A percentile compares a stretch with the other conserved stretches of the same genome.
Evolutionary conservation across 345 rosid genomes (phyloP).

Genomic region (Pelargonium nanum): DNA sequence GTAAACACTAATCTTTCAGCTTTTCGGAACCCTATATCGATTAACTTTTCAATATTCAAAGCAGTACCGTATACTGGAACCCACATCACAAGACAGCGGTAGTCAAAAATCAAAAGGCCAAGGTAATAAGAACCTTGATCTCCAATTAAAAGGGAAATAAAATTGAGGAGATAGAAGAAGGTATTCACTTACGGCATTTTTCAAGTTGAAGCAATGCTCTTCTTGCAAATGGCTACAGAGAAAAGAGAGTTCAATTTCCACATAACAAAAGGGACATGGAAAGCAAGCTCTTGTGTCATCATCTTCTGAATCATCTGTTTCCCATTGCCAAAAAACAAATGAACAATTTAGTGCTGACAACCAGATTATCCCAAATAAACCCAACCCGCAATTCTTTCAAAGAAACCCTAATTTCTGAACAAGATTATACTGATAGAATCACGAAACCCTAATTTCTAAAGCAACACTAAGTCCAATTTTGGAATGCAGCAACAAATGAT

Average conservation of each 20-base stretch:
- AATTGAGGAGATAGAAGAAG: slow-evolving; percentile 2
- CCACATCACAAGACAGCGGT: not conserved
- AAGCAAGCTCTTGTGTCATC: slow-evolving; percentile 33
- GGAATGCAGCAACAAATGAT: not conserved
- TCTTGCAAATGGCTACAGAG: slow-evolving; percentile 46
- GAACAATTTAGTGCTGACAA: no score
- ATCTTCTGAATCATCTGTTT: slow-evolving; percentile 33
- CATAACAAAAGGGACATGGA: slow-evolving; percentile 50
- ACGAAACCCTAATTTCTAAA: not conserved
- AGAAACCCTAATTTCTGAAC: not conserved
- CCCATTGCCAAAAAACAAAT: slow-evolving; percentile 6
- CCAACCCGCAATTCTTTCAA: not conserved
- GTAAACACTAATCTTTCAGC: not conserved
- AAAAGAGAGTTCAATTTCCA: slow-evolving; percentile 33
- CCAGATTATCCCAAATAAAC: no score
- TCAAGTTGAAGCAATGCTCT: slow-evolving; percentile 53
- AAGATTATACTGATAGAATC: not conserved
- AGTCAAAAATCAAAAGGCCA: not conserved
- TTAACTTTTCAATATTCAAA: not conserved
- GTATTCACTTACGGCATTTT: slow-evolving; percentile 37
- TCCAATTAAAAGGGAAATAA: not conserved
- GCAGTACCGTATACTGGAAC: not conserved
- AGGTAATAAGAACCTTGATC: not conserved
- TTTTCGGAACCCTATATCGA: no score
- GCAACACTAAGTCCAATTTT: no score